Conservation (phyloP, 1,284 basidiomycete genomes). For the Sphagnurus paluster region DNA sequence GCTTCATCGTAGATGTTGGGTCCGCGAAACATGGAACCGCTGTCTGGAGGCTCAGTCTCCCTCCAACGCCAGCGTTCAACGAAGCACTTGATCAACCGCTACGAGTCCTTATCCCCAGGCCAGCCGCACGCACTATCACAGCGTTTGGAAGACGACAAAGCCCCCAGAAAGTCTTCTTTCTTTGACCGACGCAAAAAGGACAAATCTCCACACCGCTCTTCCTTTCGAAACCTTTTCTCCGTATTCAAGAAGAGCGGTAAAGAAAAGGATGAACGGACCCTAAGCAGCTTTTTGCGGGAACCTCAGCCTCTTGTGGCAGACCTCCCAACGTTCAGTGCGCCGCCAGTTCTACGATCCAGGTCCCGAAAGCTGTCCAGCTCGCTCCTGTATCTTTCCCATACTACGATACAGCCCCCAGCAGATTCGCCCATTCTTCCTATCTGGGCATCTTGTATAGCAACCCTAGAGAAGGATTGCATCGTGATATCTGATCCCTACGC, state of each 20-base stretch:
- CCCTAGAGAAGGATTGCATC: slow-evolving; percentile 47
- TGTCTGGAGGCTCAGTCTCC: neutral
- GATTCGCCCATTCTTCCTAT: slow-evolving; percentile 35
- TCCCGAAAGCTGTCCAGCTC: slow-evolving; percentile 26
- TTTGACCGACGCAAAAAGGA: slow-evolving; percentile 28
- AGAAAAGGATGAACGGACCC: slow-evolving; percentile 19
- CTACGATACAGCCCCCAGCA: slow-evolving; percentile 19
- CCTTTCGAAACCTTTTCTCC: slow-evolving; percentile 63
- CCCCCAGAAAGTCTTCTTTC: neutral
- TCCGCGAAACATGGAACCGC: slow-evolving; percentile 16
- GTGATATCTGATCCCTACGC: slow-evolving; percentile 48
- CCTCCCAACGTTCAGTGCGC: slow-evolving; percentile 9
- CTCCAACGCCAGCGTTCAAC: slow-evolving; percentile 32
- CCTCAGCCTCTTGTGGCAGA: slow-evolving; percentile 3
- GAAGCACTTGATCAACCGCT: slow-evolving; percentile 43
- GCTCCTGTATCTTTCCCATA: slow-evolving; percentile 51
- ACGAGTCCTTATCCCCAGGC: slow-evolving; percentile 35
- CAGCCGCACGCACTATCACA: no score
- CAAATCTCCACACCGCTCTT: slow-evolving; percentile 62
- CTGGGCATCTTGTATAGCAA: slow-evolving; percentile 56
- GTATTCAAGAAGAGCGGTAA: slow-evolving; percentile 58
- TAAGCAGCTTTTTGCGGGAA: slow-evolving; percentile 15
- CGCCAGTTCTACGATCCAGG: slow-evolving; percentile 15
- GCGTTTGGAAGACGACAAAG: no score
- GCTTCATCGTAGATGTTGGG: slow-evolving; percentile 14